Percentiles rank a stretch among this genome's conserved stretches.
phyloP scores from a whole-genome alignment of 495 filamentous ascomycete species.

The Podospora tetraspora region DNA sequence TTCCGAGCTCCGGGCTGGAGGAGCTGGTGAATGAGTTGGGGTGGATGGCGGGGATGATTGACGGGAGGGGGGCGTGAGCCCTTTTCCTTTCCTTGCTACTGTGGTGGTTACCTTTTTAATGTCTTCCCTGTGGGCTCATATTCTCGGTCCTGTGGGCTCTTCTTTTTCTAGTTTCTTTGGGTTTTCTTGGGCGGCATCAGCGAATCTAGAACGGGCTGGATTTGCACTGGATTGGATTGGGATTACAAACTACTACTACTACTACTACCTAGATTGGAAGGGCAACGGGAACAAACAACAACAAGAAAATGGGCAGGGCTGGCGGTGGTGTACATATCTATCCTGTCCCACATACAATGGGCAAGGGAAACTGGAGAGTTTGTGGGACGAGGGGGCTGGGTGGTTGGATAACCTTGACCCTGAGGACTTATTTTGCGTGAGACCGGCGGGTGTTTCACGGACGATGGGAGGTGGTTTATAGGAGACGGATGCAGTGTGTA shows the following conservation, averaged over 20 bases:
- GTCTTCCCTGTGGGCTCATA: neutral
- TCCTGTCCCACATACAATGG: neutral
- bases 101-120: neutral
- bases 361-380: neutral
- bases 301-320: neutral
- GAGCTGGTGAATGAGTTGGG: slow-evolving; percentile 42
- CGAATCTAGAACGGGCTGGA: neutral
- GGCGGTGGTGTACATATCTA: neutral
- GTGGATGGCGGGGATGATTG: slow-evolving; percentile 43
- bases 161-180: neutral
- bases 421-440: neutral
- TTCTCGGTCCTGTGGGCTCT: neutral
- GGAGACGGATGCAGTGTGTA: neutral
- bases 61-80: slow-evolving; percentile 24
- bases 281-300: neutral
- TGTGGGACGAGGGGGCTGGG: neutral
- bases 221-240: neutral
- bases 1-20: slow-evolving; percentile 36
- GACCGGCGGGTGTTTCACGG: neutral
- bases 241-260: neutral
- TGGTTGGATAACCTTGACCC: neutral
- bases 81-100: neutral
- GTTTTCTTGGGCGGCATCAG: slow-evolving; percentile 1
- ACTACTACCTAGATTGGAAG: neutral
- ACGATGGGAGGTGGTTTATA: neutral